A percentile compares a stretch with the other conserved stretches of the same genome.
Conservation (phyloP, 1,284 basidiomycete genomes). For the Melanopsichium pennsylvanicum region DNA sequence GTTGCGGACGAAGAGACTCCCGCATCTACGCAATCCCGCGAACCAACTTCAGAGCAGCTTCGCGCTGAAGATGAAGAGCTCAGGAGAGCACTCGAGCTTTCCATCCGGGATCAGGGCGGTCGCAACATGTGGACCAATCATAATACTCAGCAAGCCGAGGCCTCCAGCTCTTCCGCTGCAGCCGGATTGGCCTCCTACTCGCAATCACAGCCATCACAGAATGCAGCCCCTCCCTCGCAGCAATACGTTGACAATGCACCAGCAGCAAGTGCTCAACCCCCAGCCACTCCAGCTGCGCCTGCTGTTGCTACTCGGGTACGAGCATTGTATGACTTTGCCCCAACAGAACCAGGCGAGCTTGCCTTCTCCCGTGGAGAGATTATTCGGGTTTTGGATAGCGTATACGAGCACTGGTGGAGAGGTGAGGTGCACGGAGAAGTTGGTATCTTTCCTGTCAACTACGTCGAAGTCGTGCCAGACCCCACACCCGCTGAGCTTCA, state of each 20-base stretch:
- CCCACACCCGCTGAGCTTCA: constrained; percentile 80
- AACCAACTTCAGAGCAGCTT: constrained; percentile 51
- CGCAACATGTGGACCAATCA: constrained; percentile 21
- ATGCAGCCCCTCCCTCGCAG: constrained; percentile 56
- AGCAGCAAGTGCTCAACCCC: not conserved
- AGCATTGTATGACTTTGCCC: constrained; percentile 88
- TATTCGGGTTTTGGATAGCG: constrained; percentile 93
- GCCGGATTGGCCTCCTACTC: constrained; percentile 21
- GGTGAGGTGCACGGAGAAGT: constrained; percentile 90
- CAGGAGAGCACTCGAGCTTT: constrained; percentile 59
- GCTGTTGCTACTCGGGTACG: constrained; percentile 71
- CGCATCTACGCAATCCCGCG: constrained; percentile 8
- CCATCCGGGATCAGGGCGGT: constrained; percentile 60
- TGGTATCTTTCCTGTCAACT: constrained; percentile 98
- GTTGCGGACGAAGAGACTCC: constrained; percentile 45
- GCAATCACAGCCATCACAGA: constrained; percentile 2
- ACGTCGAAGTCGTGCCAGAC: constrained; percentile 91
- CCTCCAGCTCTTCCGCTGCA: constrained; percentile 27
- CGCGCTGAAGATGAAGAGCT: constrained; percentile 64
- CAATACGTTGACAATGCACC: constrained; percentile 67
- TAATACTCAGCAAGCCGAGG: constrained; percentile 21
- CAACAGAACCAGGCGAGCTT: constrained; percentile 88
- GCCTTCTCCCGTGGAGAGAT: constrained; percentile 92
- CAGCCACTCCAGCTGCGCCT: constrained; percentile 3
- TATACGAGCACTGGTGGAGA: constrained; percentile 98